These are phyloP conservation scores for Russula griseocarnosa DNA, from an alignment of 768 basidiomycete genomes.

Conservation along the genomic window DNA sequence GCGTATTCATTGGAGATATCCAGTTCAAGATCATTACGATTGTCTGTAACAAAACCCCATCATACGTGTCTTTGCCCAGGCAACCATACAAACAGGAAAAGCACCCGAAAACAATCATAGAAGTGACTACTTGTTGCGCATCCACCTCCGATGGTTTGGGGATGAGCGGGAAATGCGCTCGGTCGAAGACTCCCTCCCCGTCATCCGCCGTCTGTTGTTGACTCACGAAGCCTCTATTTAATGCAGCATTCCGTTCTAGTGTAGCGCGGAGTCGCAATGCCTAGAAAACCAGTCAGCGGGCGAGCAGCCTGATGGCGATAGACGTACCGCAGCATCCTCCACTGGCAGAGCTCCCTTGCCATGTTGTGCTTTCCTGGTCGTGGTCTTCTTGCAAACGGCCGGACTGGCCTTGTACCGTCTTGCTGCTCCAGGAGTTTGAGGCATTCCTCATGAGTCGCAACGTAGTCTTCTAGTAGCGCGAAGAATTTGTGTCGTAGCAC, in stretches of 20 bases:
- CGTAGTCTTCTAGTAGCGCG: conserved; percentile 65
- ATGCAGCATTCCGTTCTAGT: conserved; percentile 24
- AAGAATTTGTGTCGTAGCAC: conserved; percentile 85
- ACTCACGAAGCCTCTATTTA: conserved; percentile 19
- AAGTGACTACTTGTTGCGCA: not conserved
- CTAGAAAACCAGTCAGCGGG: conserved; percentile 36
- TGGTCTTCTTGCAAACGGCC: conserved; percentile 48
- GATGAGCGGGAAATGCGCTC: not conserved
- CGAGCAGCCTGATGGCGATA: not conserved
- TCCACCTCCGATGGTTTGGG: not conserved
- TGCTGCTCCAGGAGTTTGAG: conserved; percentile 51
- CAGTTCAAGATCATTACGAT: conserved; percentile 5
- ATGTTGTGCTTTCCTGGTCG: conserved; percentile 78
- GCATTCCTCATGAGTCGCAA: conserved; percentile 72
- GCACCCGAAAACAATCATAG: conserved; percentile 28
- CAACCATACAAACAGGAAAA: conserved; percentile 30
- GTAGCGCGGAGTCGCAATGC: conserved; percentile 65
- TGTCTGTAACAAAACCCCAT: conserved; percentile 24
- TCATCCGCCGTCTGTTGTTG: conserved; percentile 19
- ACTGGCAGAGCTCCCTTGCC: conserved; percentile 78
- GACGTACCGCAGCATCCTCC: conserved; percentile 75
- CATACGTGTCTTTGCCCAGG: conserved; percentile 26
- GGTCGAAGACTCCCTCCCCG: not conserved
- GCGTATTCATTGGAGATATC: conserved; percentile 5
- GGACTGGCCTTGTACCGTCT: conserved; percentile 35